Base-by-base conservation (phyloP, 345 rosid genomes). In the Litchi chinensis region DNA sequence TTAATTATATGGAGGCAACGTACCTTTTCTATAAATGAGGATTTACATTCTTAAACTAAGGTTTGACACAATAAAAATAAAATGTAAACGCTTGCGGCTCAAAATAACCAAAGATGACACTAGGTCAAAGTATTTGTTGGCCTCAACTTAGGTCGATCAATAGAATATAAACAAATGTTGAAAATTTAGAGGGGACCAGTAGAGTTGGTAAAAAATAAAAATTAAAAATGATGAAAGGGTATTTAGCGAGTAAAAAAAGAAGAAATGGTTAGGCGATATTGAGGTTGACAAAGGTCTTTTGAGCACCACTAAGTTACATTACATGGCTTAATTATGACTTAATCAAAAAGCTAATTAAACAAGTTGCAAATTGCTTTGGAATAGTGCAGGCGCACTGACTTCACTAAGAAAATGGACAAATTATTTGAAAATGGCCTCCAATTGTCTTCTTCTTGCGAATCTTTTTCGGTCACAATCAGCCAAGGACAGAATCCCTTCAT, bases 301-400 rank as follows among this genome's bases (percentile, higher is more conserved):
- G 54, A 57, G 62, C 62, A 57, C 63, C 63, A 18, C 21, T 41
- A 41, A 68, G 5, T 43, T 10, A 6, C 22, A 68, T 43, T 19
- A 39, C 43, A 19, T 18, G 43, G 52, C 52, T n/a, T 68, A 39
- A 68, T 26, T 68, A 68, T 68, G 48, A 68, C n/a, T 68, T 68
- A 68, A 68, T 37, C 4, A 68, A 43, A 13, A 68, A 21, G 63
- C 3, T 57, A 19, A 57, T 60, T 19, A 68, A 68, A 11, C 54
- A 41, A 40, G 54, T 68, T 68, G 71, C 71, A 16, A 68, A 16
- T 68, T 16, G 71, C 40, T 65, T 65, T 65, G 32, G 6, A 28
- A 26, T 65, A 65, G 44, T 65, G 69, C 67, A 22, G 37, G 37
- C 67, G 26, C 64, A 62, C 32, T 18, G 32, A 10, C 32, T 21